phyloP scores from a whole-genome alignment of 441 rosid genomes.

The Gossypium gossypioides region DNA sequence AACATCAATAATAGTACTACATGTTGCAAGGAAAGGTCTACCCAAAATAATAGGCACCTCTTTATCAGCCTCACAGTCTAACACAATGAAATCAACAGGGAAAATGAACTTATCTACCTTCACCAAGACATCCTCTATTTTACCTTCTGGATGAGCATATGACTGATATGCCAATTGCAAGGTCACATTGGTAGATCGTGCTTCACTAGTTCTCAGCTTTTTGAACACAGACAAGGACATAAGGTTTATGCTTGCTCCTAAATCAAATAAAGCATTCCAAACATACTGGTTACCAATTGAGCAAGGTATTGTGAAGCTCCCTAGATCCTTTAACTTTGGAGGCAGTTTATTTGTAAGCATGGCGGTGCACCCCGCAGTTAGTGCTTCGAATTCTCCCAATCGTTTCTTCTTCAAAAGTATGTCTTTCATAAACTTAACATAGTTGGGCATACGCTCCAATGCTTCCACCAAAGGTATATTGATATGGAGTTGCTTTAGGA shows the following conservation, averaged over 20 bases:
- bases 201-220: neutral
- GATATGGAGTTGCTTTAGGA: neutral
- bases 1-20: no score
- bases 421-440: no score
- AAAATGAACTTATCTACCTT: no score
- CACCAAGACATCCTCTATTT: neutral
- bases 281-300: neutral
- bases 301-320: neutral
- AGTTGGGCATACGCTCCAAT: no score
- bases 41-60: no score
- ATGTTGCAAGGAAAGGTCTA: no score
- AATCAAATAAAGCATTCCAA: neutral
- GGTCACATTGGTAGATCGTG: neutral
- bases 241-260: neutral
- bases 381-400: neutral
- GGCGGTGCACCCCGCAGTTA: neutral
- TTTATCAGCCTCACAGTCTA: no score
- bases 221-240: neutral
- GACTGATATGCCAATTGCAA: neutral
- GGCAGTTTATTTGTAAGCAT: neutral
- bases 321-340: no score
- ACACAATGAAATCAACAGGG: no score
- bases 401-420: no score
- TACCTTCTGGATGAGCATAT: neutral
- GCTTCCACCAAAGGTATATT: neutral